Conservation (phyloP, 768 basidiomycete species). For the Lepiota brunneoincarnata region DNA sequence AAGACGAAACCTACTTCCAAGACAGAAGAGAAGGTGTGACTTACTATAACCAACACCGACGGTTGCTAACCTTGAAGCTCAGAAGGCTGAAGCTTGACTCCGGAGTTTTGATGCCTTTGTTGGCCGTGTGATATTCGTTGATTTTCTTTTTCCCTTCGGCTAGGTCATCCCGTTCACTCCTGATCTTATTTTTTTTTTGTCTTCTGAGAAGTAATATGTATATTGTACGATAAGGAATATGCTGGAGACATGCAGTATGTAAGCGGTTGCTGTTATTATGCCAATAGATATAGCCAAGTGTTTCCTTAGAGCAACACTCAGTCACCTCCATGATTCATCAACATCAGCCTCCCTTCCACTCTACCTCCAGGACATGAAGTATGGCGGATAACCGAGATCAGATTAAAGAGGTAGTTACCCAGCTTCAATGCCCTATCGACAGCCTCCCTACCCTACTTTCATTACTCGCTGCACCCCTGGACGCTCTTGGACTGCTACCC, state of each 20-base stretch:
- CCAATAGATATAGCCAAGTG: background rate
- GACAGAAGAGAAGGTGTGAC: conserved; percentile 17
- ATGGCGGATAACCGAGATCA: conserved; percentile 19
- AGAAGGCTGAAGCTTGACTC: conserved; percentile 10
- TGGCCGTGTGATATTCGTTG: background rate
- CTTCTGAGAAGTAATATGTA: conserved; percentile 3
- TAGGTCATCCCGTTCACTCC: background rate
- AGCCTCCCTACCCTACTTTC: conserved; percentile 50
- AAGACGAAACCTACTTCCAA: conserved; percentile 31
- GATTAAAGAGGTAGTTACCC: conserved; percentile 38
- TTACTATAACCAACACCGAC: conserved; percentile 20
- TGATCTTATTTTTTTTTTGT: background rate
- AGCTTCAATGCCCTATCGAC: conserved; percentile 43
- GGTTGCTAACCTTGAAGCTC: conserved; percentile 19
- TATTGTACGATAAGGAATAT: conserved; percentile 9
- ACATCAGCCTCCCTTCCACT: background rate
- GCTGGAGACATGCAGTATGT: background rate
- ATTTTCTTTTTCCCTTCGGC: background rate
- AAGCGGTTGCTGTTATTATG: background rate
- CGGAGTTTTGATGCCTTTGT: background rate
- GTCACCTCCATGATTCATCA: background rate
- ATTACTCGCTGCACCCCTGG: conserved; percentile 60
- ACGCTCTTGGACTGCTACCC: conserved; percentile 54
- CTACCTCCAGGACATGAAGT: background rate
- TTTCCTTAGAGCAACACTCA: background rate